These are phyloP conservation scores for Mycena crocata DNA, from an alignment of 768 basidiomycete genomes.

Conservation along the genomic window DNA sequence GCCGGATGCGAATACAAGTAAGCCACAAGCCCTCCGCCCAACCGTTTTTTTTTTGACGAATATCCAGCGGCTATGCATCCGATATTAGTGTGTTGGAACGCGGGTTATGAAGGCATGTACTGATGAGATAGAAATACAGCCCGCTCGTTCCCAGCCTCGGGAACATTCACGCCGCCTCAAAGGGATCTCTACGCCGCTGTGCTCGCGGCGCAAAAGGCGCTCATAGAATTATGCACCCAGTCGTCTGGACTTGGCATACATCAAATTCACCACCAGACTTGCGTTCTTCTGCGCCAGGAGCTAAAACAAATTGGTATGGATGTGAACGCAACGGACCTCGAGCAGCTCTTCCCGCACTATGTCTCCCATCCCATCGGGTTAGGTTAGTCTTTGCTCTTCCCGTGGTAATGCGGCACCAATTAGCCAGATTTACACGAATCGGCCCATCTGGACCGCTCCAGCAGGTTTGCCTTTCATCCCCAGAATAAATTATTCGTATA, in stretches of 20 bases:
- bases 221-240: slow-evolving; percentile 72
- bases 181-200: slow-evolving; percentile 87
- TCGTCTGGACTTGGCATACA: slow-evolving; percentile 68
- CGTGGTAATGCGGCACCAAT: slow-evolving; percentile 4
- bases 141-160: slow-evolving; percentile 89
- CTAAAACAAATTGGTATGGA: slow-evolving; percentile 83
- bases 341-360: slow-evolving; percentile 94
- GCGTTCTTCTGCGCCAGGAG: slow-evolving; percentile 74
- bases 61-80: slow-evolving; percentile 85
- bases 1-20: slow-evolving; percentile 95
- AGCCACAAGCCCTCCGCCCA: slow-evolving; percentile 35
- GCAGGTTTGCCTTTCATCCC: slow-evolving; percentile 53
- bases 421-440: slow-evolving; percentile 90
- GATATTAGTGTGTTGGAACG: slow-evolving; percentile 81
- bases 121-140: slow-evolving; percentile 54
- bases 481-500: neutral
- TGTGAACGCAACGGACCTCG: slow-evolving; percentile 66
- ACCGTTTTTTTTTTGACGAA: slow-evolving; percentile 3
- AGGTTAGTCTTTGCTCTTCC: slow-evolving; percentile 55
- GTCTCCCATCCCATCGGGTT: slow-evolving; percentile 94
- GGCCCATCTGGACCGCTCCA: slow-evolving; percentile 64
- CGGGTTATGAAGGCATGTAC: slow-evolving; percentile 12
- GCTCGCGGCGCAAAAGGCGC: slow-evolving; percentile 75
- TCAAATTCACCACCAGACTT: slow-evolving; percentile 82
- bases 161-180: slow-evolving; percentile 83